phyloP scores from a whole-genome alignment of 2,329 filamentous ascomycete species.

The Arthrobotrys sphaeroides region DNA sequence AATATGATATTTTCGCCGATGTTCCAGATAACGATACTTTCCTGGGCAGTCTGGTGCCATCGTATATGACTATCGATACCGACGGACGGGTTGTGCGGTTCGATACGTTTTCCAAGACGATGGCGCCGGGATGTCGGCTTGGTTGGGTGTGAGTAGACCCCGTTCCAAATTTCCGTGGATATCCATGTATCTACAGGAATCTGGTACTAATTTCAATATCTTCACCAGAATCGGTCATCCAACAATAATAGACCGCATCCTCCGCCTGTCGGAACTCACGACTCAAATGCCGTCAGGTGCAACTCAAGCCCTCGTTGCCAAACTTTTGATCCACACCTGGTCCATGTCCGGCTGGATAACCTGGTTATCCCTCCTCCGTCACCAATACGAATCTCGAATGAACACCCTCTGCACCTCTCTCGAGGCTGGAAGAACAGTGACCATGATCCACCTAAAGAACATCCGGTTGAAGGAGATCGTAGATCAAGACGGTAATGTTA shows the following conservation, averaged over 20 bases:
- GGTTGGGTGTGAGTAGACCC: conserved; percentile 75
- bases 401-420: conserved; percentile 77
- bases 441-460: conserved; percentile 45
- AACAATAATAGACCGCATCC: conserved; percentile 75
- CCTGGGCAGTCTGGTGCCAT: conserved; percentile 67
- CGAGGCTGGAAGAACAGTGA: conserved; percentile 29
- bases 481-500: conserved; percentile 28
- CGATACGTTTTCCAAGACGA: conserved; percentile 93
- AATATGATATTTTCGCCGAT: conserved; percentile 71
- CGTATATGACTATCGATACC: conserved; percentile 80
- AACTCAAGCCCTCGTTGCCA: conserved; percentile 82
- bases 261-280: conserved; percentile 77
- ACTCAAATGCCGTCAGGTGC: conserved; percentile 91
- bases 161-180: neutral
- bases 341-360: conserved; percentile 85
- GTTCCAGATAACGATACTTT: conserved; percentile 55
- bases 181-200: neutral
- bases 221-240: conserved; percentile 74
- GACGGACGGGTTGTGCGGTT: conserved; percentile 88
- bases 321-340: conserved; percentile 83
- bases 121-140: conserved; percentile 86
- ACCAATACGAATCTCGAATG: conserved; percentile 87
- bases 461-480: conserved; percentile 26
- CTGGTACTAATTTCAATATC: neutral
- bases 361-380: conserved; percentile 86